Percentiles rank a stretch among this genome's conserved stretches.
Conservation (phyloP, 257 asterid species). For the Solanum commersonii region DNA sequence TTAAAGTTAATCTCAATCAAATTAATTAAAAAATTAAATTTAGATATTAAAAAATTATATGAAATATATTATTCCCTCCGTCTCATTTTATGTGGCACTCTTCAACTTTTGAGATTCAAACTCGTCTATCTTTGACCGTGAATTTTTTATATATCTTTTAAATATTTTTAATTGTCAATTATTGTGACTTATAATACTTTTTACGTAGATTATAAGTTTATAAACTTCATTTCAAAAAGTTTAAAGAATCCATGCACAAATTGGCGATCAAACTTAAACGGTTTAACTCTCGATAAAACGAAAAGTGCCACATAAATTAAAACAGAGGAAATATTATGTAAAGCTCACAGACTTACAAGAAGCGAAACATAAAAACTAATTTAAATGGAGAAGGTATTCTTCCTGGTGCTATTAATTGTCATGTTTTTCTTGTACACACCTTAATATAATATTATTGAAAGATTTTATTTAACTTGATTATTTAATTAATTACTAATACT, state of each 20-base stretch:
- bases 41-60: neutral
- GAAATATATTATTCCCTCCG: neutral
- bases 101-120: too few species aligned
- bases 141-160: too few species aligned
- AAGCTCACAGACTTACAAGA: neutral
- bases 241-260: too few species aligned
- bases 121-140: too few species aligned
- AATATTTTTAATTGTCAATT: too few species aligned
- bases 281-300: too few species aligned
- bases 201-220: too few species aligned
- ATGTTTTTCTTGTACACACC: neutral
- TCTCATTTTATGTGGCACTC: too few species aligned
- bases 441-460: neutral
- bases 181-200: too few species aligned
- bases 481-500: neutral
- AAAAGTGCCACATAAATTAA: too few species aligned
- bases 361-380: neutral
- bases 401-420: neutral
- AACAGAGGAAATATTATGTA: neutral
- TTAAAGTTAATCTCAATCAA: neutral
- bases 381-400: neutral
- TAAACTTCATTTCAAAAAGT: too few species aligned
- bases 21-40: neutral
- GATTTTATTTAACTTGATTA: neutral
- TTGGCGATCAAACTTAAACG: too few species aligned